Base-by-base conservation (phyloP, 768 basidiomycete species). In the Auriscalpium microsporum region DNA sequence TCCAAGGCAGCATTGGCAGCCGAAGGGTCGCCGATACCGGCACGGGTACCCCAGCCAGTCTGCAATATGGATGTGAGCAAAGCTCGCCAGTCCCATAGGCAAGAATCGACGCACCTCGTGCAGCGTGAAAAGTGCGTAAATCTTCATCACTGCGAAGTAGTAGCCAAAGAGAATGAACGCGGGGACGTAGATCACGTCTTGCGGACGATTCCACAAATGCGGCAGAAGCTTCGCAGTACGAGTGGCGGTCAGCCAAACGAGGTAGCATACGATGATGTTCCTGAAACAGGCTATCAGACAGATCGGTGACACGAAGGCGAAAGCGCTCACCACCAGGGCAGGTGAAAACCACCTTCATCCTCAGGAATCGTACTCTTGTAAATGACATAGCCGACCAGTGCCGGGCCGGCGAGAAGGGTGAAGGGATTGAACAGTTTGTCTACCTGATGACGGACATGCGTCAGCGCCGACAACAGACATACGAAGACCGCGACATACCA, bases 21-120 rank as follows among this genome's bases (percentile, higher is more conserved):
- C 0, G 83, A 74, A 1, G 83, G 83, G 74, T 93, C 88, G 65
- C 90, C 90, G 64, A 94, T 90, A 72, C 93, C 92, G 7, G 93
- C 82, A 69, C 92, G 86, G n/a, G 92, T 96, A 45, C 93, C 93
- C 93, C 92, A 95, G 44, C 87, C 92, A 65, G 90, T 94, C 84
- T 90, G 48, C 14, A 37, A 56, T 7, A 58, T 21, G 50, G 52
- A 57, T 45, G 13, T 8, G 21, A 34, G 8, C 46, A 54, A 14
- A 55, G n/a, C 21, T 21, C 48, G 2, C 8, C 4, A 50, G 48
- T 37, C 45, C 16, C 14, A 35, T 21, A 33, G 23, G 42, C 23
- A 23, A 35, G 42, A 28, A 8, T 1, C 37, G 10, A 63, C 79
- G n/a, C 53, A 86, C 85, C 78, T 94, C 90, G 72, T 95, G 93